Evolutionary conservation across 108 stramenopile species (phyloP).

Genomic region (Conticribra guillardii): DNA sequence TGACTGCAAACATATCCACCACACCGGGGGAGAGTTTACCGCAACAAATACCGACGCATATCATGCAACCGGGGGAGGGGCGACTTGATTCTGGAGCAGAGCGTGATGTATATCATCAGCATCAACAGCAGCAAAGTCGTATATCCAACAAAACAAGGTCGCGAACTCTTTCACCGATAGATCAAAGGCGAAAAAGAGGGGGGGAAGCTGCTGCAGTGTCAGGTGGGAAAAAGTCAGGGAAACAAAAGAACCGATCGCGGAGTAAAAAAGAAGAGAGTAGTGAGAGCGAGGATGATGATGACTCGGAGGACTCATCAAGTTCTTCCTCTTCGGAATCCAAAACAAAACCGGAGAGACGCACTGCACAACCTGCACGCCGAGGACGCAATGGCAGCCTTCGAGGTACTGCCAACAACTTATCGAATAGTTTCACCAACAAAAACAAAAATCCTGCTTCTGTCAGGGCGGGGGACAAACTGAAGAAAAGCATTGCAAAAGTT

Average conservation of each 20-base stretch:
- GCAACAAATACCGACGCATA: not conserved
- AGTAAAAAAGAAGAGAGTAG: not conserved
- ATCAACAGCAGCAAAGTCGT: not conserved
- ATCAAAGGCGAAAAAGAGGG: not conserved
- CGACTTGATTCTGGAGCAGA: not conserved
- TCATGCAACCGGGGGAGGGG: not conserved
- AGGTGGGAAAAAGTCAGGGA: not conserved
- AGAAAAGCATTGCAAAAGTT: not conserved
- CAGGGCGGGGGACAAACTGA: not conserved
- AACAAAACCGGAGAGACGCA: not conserved
- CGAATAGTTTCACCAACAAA: not conserved
- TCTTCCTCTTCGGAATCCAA: not conserved
- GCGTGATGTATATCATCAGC: not conserved
- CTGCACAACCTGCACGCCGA: not conserved
- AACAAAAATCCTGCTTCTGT: not conserved
- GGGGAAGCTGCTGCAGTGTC: not conserved
- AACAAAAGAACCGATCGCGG: not conserved
- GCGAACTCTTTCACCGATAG: constrained; percentile 6
- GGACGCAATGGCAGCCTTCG: not conserved
- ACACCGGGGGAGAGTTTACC: not conserved
- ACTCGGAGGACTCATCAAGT: not conserved
- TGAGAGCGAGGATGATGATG: not conserved
- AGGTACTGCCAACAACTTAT: not conserved
- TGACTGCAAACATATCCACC: not conserved
- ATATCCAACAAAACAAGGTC: not conserved